These are phyloP conservation scores for Colletotrichum tanaceti DNA, from an alignment of 2,329 filamentous ascomycete species.

Conservation along the genomic window DNA sequence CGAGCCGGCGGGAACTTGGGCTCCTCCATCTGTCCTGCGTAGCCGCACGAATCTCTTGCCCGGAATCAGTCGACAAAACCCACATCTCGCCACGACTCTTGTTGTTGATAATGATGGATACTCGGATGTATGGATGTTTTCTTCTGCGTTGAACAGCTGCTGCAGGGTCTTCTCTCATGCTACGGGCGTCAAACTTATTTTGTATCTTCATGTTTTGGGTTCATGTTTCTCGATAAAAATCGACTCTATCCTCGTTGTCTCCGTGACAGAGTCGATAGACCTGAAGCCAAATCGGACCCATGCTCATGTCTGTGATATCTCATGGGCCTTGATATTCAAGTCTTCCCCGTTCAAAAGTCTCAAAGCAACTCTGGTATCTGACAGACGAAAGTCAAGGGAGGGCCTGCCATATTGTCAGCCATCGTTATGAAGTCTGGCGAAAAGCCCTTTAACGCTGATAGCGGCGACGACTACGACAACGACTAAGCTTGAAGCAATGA, in stretches of 20 bases:
- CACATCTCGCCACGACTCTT: slow-evolving; percentile 27
- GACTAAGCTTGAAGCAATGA: no score
- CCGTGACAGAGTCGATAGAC: neutral
- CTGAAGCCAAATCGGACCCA: neutral
- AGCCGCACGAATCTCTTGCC: slow-evolving; percentile 37
- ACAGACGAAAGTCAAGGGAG: neutral
- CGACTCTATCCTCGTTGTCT: no score
- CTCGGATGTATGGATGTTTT: neutral
- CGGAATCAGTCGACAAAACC: slow-evolving; percentile 12
- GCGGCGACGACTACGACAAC: neutral
- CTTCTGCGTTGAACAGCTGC: neutral
- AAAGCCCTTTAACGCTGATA: neutral
- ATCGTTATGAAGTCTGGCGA: neutral
- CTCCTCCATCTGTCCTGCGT: slow-evolving; percentile 1
- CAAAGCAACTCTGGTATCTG: no score
- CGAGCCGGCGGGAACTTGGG: slow-evolving; percentile 24
- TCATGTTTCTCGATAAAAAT: neutral
- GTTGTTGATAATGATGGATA: neutral
- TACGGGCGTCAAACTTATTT: no score
- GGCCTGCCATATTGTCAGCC: neutral
- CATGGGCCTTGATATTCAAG: neutral
- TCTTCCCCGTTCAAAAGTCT: neutral
- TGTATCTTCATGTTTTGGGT: no score
- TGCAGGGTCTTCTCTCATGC: no score
- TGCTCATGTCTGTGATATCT: neutral